These are phyloP conservation scores for Vishniacozyma victoriae DNA, from an alignment of 768 basidiomycete genomes.

Conservation along the genomic window DNA sequence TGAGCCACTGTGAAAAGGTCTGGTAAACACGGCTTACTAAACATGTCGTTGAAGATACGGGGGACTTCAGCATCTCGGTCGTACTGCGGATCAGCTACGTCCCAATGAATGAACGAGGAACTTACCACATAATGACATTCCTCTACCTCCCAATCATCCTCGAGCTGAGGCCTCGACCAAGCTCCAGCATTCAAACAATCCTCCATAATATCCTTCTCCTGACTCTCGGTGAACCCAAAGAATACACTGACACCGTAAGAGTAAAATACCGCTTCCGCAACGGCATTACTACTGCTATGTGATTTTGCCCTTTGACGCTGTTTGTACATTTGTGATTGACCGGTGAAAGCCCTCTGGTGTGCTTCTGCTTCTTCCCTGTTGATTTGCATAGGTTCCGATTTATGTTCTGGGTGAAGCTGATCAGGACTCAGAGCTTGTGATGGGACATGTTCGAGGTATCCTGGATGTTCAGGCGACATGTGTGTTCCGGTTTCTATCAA, in stretches of 20 bases:
- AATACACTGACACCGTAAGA: slow-evolving; percentile 84
- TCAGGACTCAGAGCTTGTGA: slow-evolving; percentile 24
- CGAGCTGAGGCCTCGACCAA: slow-evolving; percentile 57
- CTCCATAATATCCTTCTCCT: slow-evolving; percentile 77
- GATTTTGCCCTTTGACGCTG: slow-evolving; percentile 16
- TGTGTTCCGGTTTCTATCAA: slow-evolving; percentile 20
- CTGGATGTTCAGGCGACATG: slow-evolving; percentile 20
- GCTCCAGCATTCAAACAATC: slow-evolving; percentile 70
- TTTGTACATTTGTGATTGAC: neutral
- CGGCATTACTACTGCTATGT: slow-evolving; percentile 20
- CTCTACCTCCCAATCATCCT: slow-evolving; percentile 84
- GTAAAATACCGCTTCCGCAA: slow-evolving; percentile 50
- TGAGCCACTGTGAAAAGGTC: neutral
- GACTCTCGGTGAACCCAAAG: slow-evolving; percentile 71
- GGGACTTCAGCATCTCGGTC: slow-evolving; percentile 78
- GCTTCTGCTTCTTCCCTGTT: too few relatives aligned
- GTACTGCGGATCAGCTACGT: slow-evolving; percentile 53
- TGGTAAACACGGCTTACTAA: slow-evolving; percentile 58
- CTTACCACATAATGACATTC: slow-evolving; percentile 81
- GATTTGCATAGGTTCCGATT: neutral
- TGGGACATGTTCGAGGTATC: slow-evolving; percentile 28
- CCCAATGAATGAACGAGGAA: slow-evolving; percentile 14
- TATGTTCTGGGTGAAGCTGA: slow-evolving; percentile 10
- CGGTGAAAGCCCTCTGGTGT: too few relatives aligned
- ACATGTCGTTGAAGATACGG: slow-evolving; percentile 92